Conservation (phyloP, 2,329 filamentous ascomycete genomes). For the Microcyclosporella mali region DNA sequence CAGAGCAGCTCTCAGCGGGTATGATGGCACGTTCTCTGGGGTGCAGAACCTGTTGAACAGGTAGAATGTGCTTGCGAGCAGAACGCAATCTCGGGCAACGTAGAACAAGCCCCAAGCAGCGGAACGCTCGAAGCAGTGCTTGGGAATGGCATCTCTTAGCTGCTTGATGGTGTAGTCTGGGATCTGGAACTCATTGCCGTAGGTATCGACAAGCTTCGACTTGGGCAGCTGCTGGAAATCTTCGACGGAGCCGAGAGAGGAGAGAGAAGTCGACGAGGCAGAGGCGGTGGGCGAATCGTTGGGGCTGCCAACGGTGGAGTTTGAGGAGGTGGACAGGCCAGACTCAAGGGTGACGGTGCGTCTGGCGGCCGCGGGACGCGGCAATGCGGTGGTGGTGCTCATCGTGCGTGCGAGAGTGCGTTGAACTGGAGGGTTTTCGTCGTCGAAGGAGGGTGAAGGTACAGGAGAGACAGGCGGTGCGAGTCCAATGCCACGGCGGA, state of each 20-base stretch:
- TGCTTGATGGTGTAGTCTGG: slow-evolving; percentile 98
- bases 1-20: slow-evolving; percentile 57
- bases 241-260: slow-evolving; percentile 68
- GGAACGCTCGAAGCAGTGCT: slow-evolving; percentile 92
- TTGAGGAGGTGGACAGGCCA: slow-evolving; percentile 45
- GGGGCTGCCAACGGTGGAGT: slow-evolving; percentile 51
- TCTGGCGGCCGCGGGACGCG: slow-evolving; percentile 39
- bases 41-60: slow-evolving; percentile 86
- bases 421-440: neutral
- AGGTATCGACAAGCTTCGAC: slow-evolving; percentile 73
- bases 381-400: slow-evolving; percentile 51
- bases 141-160: slow-evolving; percentile 92
- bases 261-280: slow-evolving; percentile 81
- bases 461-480: no score
- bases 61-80: slow-evolving; percentile 71
- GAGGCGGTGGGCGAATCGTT: slow-evolving; percentile 57
- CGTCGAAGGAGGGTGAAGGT: neutral
- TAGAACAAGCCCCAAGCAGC: slow-evolving; percentile 69
- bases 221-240: slow-evolving; percentile 45
- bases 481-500: no score
- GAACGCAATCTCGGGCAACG: slow-evolving; percentile 72
- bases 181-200: slow-evolving; percentile 88
- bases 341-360: slow-evolving; percentile 48
- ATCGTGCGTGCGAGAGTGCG: slow-evolving; percentile 20
- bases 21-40: slow-evolving; percentile 70